Evolutionary conservation across 2,329 filamentous ascomycete genomes (phyloP), one percentile per base, ranked within the genome.

Genomic region (Fusarium sp.): DNA sequence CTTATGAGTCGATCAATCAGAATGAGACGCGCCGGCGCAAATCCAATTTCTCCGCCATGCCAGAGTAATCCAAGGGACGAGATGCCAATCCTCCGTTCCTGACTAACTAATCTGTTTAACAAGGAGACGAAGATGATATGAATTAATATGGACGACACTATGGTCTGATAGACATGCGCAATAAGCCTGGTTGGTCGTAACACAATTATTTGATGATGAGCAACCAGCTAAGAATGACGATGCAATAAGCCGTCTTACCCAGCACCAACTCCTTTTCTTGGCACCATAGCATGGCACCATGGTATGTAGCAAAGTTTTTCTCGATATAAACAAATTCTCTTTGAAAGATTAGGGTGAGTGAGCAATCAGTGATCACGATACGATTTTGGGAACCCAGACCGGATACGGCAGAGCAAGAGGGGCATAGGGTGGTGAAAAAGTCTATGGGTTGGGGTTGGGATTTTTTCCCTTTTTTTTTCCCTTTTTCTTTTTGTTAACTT

Each of bases 211-310:
- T 64, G 55, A 70, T 73, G 67, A 73, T 73, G 69, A 73, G 71
- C 67, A 74, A 57, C 62, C 47, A 55, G 50, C 58, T 56, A 71
- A 73, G 68, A 71, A 73, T 73, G 71, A 73, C 71, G 71, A 70
- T 69, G 57, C 40, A 49, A 43, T 39, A 62, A 62, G 57, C 51
- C 56, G 49, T 62, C 57, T 53, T 46, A 63, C 49, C 52, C 40
- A 59, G 40, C 39, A 31, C 39, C 22, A 42, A 39, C 49, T 44
- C 50, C 50, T 53, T 51, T 62, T 47, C 67, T 69, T 51, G 50
- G 46, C 50, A 56, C 45, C 28, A 66, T 42, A 24, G n/a, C 21
- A 43, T 46, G n/a, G 42, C 26, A 59, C 42, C 22, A 36, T 58
- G 26, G 36, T 22, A 36, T 47, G 15, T 33, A 50, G 52, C 45